Evolutionary conservation across 192 early-diverging fungal genomes (phyloP), one percentile per base, ranked within the genome.

Genomic region (Allomyces javanicus): DNA sequence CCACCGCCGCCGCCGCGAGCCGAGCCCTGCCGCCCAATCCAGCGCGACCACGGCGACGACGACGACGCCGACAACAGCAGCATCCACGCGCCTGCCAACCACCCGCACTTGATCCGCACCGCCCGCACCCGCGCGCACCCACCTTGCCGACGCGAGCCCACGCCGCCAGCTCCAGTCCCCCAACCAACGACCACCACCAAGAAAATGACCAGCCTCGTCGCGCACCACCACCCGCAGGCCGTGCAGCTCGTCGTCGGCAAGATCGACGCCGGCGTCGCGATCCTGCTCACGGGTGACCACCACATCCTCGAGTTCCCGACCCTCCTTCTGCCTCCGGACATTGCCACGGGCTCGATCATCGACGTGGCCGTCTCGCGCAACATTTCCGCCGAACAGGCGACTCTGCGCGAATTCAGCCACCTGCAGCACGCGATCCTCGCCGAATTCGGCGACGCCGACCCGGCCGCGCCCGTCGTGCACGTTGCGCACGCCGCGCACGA

Each of bases 281-380:
- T 58, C 50, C 21, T 58, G 50, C 50, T 58, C 17, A 21, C 50
- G 50, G 50, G 17, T 0, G 50, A 58, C 50, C 50, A 58, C 50
- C 50, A 58, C 50, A 58, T 58, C 21, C 50, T 58, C 21, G 50
- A 58, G 21, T 58, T 58, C 50, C 50, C 50, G 17, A 58, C 50
- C 4, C 50, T 58, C 1, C 50, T 58, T 2, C 50, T 58, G 4
- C 50, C 50, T 1, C 50, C 50, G 17, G 50, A 58, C 50, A 58
- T 58, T 58, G 50, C 50, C 50, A 58, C 50, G 50, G 50, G 50
- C 50, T 58, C 50, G 17, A 58, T 58, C 50, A 58, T 58, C 50
- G 50, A 58, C 50, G 50, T 58, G 0, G 12, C 50, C 17, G 50
- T 58, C 50, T 58, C 50, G 50, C 50, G 50, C 50, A 58, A 58